Percentiles rank a stretch among this genome's conserved stretches.
phyloP scores from a whole-genome alignment of 2,329 filamentous ascomycete genomes.

The Calonectria pteridis region DNA sequence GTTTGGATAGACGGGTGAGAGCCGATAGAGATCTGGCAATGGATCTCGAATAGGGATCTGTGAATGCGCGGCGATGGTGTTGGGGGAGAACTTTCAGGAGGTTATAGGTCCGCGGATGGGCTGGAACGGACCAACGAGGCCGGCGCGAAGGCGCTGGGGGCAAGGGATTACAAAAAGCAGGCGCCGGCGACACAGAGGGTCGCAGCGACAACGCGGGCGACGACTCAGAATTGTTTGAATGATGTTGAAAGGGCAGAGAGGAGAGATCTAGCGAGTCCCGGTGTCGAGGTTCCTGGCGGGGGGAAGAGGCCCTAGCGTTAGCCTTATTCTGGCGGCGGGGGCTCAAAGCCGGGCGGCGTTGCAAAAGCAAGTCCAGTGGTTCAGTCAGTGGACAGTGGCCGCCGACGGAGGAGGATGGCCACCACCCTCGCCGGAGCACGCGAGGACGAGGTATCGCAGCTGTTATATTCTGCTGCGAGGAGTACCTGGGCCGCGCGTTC shows the following conservation, averaged over 20 bases:
- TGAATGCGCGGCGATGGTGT: not conserved
- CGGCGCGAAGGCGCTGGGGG: not conserved
- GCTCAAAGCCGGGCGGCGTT: not conserved
- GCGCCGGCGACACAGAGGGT: not conserved
- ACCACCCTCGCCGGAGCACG: slow-evolving; percentile 1
- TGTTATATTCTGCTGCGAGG: not conserved
- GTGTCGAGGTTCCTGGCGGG: slow-evolving; percentile 5
- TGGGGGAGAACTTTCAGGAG: not conserved
- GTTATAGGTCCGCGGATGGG: not conserved
- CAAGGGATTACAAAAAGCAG: not conserved
- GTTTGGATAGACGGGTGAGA: not conserved
- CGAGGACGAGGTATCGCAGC: not conserved
- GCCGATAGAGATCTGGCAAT: not conserved
- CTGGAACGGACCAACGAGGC: not conserved
- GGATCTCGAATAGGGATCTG: not conserved
- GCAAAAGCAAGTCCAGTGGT: slow-evolving; percentile 2
- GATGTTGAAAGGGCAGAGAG: not conserved
- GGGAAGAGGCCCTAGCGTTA: slow-evolving; percentile 9
- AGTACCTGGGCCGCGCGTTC: not conserved
- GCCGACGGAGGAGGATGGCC: not conserved
- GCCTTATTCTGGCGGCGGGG: slow-evolving; percentile 2
- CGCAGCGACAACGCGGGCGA: not conserved
- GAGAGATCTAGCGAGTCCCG: not conserved
- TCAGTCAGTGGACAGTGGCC: not conserved
- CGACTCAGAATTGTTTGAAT: not conserved